Conservation (phyloP, 2,329 filamentous ascomycete genomes). For the Achaetomium macrosporum region DNA sequence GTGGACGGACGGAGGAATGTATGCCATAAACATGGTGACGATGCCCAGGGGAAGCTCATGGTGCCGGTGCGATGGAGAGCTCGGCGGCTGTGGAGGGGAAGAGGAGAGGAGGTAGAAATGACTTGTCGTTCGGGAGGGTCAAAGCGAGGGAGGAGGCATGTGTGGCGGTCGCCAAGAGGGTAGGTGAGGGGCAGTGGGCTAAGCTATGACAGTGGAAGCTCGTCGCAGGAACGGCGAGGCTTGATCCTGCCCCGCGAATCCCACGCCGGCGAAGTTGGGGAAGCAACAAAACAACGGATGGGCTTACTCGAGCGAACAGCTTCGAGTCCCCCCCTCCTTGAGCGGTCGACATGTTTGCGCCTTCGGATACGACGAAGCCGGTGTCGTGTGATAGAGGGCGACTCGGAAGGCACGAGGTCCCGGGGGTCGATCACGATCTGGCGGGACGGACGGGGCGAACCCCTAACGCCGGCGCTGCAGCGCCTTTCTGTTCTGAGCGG, state of each 20-base stretch:
- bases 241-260: slow-evolving; percentile 5
- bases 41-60: slow-evolving; percentile 16
- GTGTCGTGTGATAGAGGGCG: neutral
- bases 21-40: slow-evolving; percentile 49
- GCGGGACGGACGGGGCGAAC: neutral
- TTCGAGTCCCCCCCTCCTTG: slow-evolving; percentile 88
- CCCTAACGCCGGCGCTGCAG: neutral
- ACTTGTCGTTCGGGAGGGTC: neutral
- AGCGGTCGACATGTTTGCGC: slow-evolving; percentile 47
- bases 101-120: neutral
- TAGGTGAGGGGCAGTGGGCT: slow-evolving; percentile 5
- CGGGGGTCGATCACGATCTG: neutral
- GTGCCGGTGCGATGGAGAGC: neutral
- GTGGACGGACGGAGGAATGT: slow-evolving; percentile 41
- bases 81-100: neutral
- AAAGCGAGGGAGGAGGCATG: neutral
- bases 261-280: neutral
- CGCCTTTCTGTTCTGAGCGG: neutral
- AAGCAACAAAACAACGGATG: neutral
- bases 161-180: slow-evolving; percentile 6
- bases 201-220: neutral
- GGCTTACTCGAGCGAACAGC: slow-evolving; percentile 90
- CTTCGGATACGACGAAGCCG: neutral
- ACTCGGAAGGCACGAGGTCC: neutral
- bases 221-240: neutral